A percentile compares a stretch with the other conserved stretches of the same genome.
These are phyloP conservation scores for Striga hermonthica DNA, from an alignment of 305 asterid genomes.

Conservation along the genomic window DNA sequence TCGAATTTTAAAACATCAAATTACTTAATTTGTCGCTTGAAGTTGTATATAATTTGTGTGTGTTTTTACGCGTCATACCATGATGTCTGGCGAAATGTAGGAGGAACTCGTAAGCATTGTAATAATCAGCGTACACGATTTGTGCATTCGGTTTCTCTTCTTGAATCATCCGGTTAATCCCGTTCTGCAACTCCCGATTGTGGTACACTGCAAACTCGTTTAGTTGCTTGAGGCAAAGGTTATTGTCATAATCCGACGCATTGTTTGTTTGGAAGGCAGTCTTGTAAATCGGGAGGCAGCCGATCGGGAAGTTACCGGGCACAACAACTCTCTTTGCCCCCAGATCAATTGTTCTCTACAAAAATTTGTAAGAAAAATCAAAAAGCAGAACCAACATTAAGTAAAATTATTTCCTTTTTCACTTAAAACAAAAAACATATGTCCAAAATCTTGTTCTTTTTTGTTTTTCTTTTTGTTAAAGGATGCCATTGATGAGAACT, in stretches of 20 bases:
- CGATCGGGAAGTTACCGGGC: constrained; percentile 38
- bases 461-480: too few species aligned
- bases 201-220: constrained; percentile 27
- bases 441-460: background rate
- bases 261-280: constrained; percentile 28
- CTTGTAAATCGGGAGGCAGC: constrained; percentile 36
- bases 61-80: background rate
- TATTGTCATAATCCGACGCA: constrained; percentile 31
- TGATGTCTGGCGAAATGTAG: background rate
- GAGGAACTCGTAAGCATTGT: constrained; percentile 28
- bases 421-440: background rate
- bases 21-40: background rate
- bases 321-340: constrained; percentile 32
- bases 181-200: constrained; percentile 30
- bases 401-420: too few species aligned
- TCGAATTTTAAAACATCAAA: background rate
- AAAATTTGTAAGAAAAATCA: background rate
- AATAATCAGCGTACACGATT: constrained; percentile 36
- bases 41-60: background rate
- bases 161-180: constrained; percentile 24
- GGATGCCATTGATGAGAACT: background rate
- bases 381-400: too few species aligned
- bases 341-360: constrained; percentile 27
- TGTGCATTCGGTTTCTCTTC: constrained; percentile 25
- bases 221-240: constrained; percentile 29